Conservation (phyloP, 2,329 filamentous ascomycete species). For the Xenosphaeropsis pyriputrescens region DNA sequence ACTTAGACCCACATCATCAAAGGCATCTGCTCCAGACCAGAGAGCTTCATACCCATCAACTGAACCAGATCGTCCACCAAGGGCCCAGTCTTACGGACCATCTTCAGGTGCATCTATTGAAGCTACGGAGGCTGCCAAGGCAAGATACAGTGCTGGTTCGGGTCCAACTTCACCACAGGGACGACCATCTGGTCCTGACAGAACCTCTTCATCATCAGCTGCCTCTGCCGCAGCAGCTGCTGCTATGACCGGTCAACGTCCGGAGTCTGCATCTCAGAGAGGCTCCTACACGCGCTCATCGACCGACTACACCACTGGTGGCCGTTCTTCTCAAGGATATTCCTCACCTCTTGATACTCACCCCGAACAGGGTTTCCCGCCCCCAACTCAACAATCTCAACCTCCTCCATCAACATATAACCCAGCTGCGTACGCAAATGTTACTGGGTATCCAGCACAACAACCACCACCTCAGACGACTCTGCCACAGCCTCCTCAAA, state of each 20-base stretch:
- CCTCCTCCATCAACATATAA: slow-evolving; percentile 54
- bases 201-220: slow-evolving; percentile 33
- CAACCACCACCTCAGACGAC: slow-evolving; percentile 12
- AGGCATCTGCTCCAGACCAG: slow-evolving; percentile 8
- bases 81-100: slow-evolving; percentile 20
- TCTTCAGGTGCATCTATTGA: slow-evolving; percentile 28
- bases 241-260: slow-evolving; percentile 34
- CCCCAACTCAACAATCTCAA: slow-evolving; percentile 19
- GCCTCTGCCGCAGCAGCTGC: slow-evolving; percentile 42
- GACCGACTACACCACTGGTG: slow-evolving; percentile 12
- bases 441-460: slow-evolving; percentile 34
- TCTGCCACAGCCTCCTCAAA: slow-evolving; percentile 14
- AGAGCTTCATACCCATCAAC: slow-evolving; percentile 14
- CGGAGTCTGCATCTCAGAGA: slow-evolving; percentile 6
- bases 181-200: slow-evolving; percentile 33
- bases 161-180: slow-evolving; percentile 29
- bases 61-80: slow-evolving; percentile 13
- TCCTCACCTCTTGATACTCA: slow-evolving; percentile 8
- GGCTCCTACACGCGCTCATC: slow-evolving; percentile 14
- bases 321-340: slow-evolving; percentile 9
- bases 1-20: slow-evolving; percentile 11
- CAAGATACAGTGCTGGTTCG: slow-evolving; percentile 33
- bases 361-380: slow-evolving; percentile 9
- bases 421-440: slow-evolving; percentile 59
- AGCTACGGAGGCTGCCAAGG: slow-evolving; percentile 48